Base-by-base conservation (phyloP, 169 alveolate species). In the Plasmodium gallinaceum region DNA sequence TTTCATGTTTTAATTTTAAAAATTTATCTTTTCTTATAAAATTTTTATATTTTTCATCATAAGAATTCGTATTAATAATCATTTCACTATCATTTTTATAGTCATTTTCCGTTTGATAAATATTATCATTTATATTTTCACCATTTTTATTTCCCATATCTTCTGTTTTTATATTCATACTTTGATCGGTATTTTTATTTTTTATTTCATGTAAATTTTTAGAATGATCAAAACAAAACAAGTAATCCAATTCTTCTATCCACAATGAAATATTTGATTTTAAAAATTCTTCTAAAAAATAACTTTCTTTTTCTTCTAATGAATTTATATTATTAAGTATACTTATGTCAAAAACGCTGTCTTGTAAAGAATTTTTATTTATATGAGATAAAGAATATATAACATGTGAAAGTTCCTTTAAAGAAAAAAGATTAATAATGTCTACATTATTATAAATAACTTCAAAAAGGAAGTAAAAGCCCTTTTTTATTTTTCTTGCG, bases 401-500 rank as follows among this genome's bases (percentile, higher is more conserved):
- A 5, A 78, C 26, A 42, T 78, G 64, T 7, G 89, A 78, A 43
- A 78, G 75, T 7, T 78, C 89, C 65, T 78, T 78, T 7, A 78
- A n/a, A 5, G 89, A 32, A 43, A 78, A 78, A 10, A 24, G 16
- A 14, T 54, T 20, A 7, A 78, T 58, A 42, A 78, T 51, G 0
- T 45, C 54, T 3, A 43, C 45, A 46, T 66, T 42, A 14, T 78
- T 65, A 39, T 65, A 3, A 26, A 78, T 78, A 78, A 66, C 89
- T 12, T 78, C 89, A 58, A 16, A 78, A 5, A 78, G 12, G 65
- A 64, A 39, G 8, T 64, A 42, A 52, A 78, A 78, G 2, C 89
- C 89, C 2, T 58, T 78, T 65, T 78, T 78, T 64, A 78, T 78
- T 58, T 78, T 78, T 51, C 76, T 62, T 20, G 70, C 68, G 64